Conservation (phyloP, 345 rosid species). For the Ailanthus altissimus region DNA sequence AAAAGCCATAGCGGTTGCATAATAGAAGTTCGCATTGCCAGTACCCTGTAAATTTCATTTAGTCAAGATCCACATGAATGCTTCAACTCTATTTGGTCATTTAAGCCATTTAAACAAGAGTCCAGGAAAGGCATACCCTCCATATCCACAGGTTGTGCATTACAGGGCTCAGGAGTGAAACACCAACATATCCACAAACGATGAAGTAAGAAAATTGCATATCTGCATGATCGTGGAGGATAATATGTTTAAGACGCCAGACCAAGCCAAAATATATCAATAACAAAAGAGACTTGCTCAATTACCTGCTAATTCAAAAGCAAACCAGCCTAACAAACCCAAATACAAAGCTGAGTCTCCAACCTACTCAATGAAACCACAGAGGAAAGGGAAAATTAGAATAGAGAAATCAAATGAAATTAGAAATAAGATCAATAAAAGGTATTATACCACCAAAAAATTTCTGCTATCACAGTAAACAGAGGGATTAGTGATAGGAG, state of each 20-base stretch:
- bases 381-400: constrained; percentile 8
- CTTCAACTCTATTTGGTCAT: neutral
- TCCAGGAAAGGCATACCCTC: constrained; percentile 60
- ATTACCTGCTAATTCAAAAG: constrained; percentile 84
- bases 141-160: constrained; percentile 99
- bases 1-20: constrained; percentile 84
- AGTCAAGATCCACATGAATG: constrained; percentile 18
- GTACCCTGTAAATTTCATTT: constrained; percentile 66
- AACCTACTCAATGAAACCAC: constrained; percentile 48
- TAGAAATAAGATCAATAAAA: neutral
- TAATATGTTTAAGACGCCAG: constrained; percentile 20
- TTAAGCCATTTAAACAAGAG: neutral
- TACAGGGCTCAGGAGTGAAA: constrained; percentile 92
- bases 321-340: constrained; percentile 77
- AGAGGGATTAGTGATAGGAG: neutral
- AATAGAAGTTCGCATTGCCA: constrained; percentile 97
- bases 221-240: constrained; percentile 42
- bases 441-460: neutral
- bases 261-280: constrained; percentile 19
- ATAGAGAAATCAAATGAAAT: neutral
- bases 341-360: constrained; percentile 90
- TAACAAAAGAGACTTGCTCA: constrained; percentile 13
- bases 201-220: constrained; percentile 90
- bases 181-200: constrained; percentile 88
- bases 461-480: neutral